Conservation (phyloP, 2,329 filamentous ascomycete genomes). For the Alternaria sp. region DNA sequence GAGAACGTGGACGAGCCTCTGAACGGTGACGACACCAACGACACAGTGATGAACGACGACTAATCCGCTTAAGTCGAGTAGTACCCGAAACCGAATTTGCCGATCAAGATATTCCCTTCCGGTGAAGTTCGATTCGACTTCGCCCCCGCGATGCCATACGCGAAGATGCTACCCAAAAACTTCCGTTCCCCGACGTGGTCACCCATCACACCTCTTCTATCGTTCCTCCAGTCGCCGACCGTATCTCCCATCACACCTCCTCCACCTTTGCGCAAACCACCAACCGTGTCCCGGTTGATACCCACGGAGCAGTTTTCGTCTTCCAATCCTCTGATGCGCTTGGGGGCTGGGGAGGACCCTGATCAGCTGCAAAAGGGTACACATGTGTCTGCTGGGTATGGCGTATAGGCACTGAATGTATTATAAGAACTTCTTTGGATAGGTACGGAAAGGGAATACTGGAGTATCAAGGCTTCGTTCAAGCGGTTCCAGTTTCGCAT, state of each 20-base stretch:
- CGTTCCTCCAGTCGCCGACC: not conserved
- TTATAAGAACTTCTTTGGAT: not conserved
- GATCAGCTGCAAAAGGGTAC: not conserved
- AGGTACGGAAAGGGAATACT: not conserved
- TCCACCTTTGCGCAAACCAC: not conserved
- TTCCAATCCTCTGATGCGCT: not conserved
- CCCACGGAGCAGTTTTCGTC: not conserved
- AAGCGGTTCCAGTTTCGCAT: not conserved
- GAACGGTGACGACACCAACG: slow-evolving; percentile 19
- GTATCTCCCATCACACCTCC: not conserved
- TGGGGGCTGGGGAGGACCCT: not conserved
- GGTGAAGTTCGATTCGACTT: not conserved
- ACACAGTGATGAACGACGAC: slow-evolving; percentile 5
- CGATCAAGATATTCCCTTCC: not conserved
- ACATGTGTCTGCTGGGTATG: not conserved
- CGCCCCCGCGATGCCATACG: not conserved
- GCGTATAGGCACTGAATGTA: not conserved
- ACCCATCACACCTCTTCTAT: not conserved
- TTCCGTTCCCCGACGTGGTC: not conserved
- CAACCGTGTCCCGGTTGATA: not conserved
- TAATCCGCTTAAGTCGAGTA: slow-evolving; percentile 9
- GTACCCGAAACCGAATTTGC: not conserved
- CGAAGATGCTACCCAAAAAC: not conserved
- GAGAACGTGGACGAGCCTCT: slow-evolving; percentile 9
- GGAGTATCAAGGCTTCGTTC: not conserved